Evolutionary conservation across 2,329 filamentous ascomycete genomes (phyloP).

Genomic region (Paecilomyces sp.): DNA sequence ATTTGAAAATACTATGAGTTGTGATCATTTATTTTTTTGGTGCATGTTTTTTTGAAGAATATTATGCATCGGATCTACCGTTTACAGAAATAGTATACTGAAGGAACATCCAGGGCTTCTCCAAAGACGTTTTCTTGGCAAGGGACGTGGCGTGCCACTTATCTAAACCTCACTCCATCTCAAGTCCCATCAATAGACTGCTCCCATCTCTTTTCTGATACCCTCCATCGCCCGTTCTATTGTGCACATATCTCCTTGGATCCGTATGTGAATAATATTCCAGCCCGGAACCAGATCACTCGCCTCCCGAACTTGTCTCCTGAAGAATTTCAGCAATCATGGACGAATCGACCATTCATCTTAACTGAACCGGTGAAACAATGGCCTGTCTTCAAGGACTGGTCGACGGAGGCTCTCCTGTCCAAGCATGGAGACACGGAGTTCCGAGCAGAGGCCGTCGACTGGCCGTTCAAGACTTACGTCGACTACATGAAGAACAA

Average conservation of each 20-base stretch:
- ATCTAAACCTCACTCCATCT: constrained; percentile 52
- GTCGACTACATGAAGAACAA: constrained; percentile 72
- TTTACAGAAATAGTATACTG: constrained; percentile 5
- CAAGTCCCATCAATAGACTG: constrained; percentile 60
- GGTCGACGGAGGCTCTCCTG: constrained; percentile 64
- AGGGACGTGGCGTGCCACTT: constrained; percentile 78
- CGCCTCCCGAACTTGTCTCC: constrained; percentile 62
- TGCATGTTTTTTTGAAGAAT: background rate
- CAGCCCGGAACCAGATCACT: constrained; percentile 62
- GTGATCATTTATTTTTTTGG: background rate
- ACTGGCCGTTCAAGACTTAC: constrained; percentile 82
- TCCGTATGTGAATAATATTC: constrained; percentile 65
- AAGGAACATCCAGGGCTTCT: constrained; percentile 18
- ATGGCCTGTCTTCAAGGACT: constrained; percentile 71
- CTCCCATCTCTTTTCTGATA: constrained; percentile 77
- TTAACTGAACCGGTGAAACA: constrained; percentile 71
- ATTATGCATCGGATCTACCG: background rate
- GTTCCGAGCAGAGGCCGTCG: constrained; percentile 87
- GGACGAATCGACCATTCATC: constrained; percentile 79
- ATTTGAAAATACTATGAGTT: background rate
- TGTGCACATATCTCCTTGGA: constrained; percentile 69
- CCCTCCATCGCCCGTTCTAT: constrained; percentile 80
- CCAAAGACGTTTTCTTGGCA: constrained; percentile 56
- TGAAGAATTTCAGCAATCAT: constrained; percentile 65
- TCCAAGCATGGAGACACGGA: constrained; percentile 56